These are phyloP conservation scores for Clitoria ternatea DNA, from an alignment of 306 rosid species.

Conservation along the genomic window DNA sequence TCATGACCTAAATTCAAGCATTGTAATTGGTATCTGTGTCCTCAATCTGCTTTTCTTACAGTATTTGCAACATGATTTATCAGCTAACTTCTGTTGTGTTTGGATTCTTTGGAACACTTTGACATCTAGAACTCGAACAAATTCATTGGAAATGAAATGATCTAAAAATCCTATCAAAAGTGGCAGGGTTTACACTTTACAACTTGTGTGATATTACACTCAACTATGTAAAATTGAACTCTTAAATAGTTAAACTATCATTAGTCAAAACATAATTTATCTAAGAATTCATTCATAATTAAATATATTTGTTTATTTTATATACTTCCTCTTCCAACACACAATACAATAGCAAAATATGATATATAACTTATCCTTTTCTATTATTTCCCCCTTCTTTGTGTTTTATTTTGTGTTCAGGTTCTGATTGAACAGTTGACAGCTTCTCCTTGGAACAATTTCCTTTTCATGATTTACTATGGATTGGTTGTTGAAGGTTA, in stretches of 20 bases:
- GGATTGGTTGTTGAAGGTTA: slow-evolving; percentile 80
- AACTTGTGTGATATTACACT: neutral
- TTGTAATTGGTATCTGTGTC: neutral
- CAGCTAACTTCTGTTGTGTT: neutral
- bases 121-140: neutral
- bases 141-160: neutral
- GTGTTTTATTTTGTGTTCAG: slow-evolving; percentile 42
- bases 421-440: slow-evolving; percentile 87
- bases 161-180: neutral
- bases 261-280: neutral
- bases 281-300: neutral
- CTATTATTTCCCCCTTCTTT: neutral
- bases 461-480: slow-evolving; percentile 77
- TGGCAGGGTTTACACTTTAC: neutral
- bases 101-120: neutral
- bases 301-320: neutral
- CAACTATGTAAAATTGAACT: neutral
- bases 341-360: neutral
- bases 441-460: slow-evolving; percentile 85
- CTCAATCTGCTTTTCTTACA: slow-evolving; percentile 9
- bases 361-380: neutral
- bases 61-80: neutral
- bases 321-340: neutral
- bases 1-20: neutral
- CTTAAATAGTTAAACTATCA: neutral